A percentile compares a stretch with the other conserved stretches of the same genome.
Conservation (phyloP, 2,329 filamentous ascomycete genomes). For the Sphaerostilbella broomeana region DNA sequence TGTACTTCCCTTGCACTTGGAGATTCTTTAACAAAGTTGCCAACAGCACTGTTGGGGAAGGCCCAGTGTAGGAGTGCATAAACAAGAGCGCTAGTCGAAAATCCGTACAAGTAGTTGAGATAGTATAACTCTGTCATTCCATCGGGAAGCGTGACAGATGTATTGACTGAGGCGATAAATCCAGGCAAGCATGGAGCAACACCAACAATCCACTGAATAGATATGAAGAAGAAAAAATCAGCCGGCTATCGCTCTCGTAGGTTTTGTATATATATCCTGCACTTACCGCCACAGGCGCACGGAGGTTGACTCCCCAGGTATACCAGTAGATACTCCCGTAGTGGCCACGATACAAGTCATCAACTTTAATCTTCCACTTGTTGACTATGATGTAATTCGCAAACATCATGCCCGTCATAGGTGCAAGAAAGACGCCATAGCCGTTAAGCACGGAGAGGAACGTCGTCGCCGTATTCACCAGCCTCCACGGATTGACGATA, state of each 20-base stretch:
- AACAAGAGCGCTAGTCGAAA: constrained; percentile 27
- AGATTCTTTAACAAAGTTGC: constrained; percentile 24
- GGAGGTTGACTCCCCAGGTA: constrained; percentile 33
- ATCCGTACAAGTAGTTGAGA: constrained; percentile 34
- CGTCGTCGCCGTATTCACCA: constrained; percentile 31
- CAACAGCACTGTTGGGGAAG: constrained; percentile 23
- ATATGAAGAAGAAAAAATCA: no score
- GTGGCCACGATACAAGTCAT: constrained; percentile 29
- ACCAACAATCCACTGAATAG: constrained; percentile 32
- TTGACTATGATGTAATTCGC: constrained; percentile 29
- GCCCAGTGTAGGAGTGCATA: constrained; percentile 26
- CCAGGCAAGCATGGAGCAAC: constrained; percentile 36
- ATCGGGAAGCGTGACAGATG: constrained; percentile 25
- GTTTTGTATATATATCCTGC: neutral
- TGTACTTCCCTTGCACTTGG: constrained; percentile 23
- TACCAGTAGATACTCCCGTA: constrained; percentile 34
- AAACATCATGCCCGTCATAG: constrained; percentile 35
- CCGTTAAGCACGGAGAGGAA: constrained; percentile 32
- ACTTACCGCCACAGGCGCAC: constrained; percentile 33
- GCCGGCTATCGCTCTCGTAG: no score
- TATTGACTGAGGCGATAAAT: constrained; percentile 35
- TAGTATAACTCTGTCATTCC: constrained; percentile 34
- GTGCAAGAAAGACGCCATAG: constrained; percentile 33
- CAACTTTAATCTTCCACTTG: constrained; percentile 29
- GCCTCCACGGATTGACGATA: constrained; percentile 32